phyloP scores from a whole-genome alignment of 2,329 filamentous ascomycete species.

The Penicillium sumatraense region DNA sequence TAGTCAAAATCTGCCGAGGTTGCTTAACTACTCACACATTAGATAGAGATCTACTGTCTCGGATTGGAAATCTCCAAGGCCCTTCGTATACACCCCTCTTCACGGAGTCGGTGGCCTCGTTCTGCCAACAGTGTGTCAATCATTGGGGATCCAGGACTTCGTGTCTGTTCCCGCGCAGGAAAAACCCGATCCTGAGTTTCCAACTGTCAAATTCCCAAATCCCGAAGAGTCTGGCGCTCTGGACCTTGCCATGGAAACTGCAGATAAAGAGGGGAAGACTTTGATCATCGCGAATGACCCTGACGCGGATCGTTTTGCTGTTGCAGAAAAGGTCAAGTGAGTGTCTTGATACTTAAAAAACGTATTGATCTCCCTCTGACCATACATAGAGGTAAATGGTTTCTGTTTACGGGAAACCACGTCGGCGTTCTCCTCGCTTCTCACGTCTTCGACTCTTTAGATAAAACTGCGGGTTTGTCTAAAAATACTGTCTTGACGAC shows the following conservation, averaged over 20 bases:
- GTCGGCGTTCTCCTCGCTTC: conserved; percentile 65
- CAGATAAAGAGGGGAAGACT: conserved; percentile 52
- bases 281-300: conserved; percentile 68
- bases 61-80: conserved; percentile 30
- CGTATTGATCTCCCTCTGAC: conserved; percentile 4
- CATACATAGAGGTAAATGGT: conserved; percentile 54
- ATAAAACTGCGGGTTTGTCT: conserved; percentile 36
- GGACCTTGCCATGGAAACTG: conserved; percentile 61
- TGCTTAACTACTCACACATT: conserved; percentile 18
- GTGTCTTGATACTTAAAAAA: conserved; percentile 5
- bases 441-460: conserved; percentile 56
- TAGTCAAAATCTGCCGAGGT: neutral
- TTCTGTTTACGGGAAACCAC: conserved; percentile 68
- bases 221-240: conserved; percentile 68
- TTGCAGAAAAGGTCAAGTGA: conserved; percentile 60
- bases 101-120: conserved; percentile 45
- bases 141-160: conserved; percentile 39
- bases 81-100: conserved; percentile 50
- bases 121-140: conserved; percentile 38
- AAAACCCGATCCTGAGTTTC: conserved; percentile 66
- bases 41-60: conserved; percentile 39
- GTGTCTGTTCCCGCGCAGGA: conserved; percentile 51
- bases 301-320: conserved; percentile 68
- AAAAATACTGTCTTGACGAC: conserved; percentile 64
- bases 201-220: conserved; percentile 68